phyloP scores from a whole-genome alignment of 768 basidiomycete genomes.

The Rhodotorula graminis region DNA sequence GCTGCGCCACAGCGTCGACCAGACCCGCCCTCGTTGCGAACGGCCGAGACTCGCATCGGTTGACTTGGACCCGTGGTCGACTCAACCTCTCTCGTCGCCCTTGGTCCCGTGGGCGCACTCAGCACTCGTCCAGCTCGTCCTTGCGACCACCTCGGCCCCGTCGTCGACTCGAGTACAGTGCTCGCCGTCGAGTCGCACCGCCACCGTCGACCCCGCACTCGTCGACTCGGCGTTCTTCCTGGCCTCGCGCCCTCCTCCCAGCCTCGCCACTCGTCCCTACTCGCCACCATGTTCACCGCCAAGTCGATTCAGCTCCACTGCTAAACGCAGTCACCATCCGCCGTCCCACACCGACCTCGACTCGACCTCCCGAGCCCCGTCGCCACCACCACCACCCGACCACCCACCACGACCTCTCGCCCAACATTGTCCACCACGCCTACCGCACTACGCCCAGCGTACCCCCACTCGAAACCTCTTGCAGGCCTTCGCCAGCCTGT shows the following conservation, averaged over 20 bases:
- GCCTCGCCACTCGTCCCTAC: neutral
- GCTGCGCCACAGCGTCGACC: no score
- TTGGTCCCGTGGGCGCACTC: no score
- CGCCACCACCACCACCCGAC: neutral
- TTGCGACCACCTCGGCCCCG: no score
- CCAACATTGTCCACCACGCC: neutral
- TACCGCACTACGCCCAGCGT: neutral
- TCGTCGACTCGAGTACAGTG: no score
- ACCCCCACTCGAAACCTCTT: slow-evolving; percentile 10
- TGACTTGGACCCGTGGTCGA: no score
- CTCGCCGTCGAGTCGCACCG: neutral
- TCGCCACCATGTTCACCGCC: slow-evolving; percentile 1
- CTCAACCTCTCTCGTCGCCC: no score
- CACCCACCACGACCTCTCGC: neutral
- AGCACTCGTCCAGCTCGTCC: no score
- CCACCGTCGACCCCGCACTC: no score
- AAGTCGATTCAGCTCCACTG: neutral
- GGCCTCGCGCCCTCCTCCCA: neutral
- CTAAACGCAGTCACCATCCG: neutral
- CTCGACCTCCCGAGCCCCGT: neutral
- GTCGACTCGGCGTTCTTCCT: neutral
- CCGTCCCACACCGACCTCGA: neutral
- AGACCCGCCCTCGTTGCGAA: no score
- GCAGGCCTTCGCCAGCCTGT: neutral
- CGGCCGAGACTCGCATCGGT: no score